Evolutionary conservation across 2,329 filamentous ascomycete species (phyloP).

Genomic region (Coniochaeta sp.): DNA sequence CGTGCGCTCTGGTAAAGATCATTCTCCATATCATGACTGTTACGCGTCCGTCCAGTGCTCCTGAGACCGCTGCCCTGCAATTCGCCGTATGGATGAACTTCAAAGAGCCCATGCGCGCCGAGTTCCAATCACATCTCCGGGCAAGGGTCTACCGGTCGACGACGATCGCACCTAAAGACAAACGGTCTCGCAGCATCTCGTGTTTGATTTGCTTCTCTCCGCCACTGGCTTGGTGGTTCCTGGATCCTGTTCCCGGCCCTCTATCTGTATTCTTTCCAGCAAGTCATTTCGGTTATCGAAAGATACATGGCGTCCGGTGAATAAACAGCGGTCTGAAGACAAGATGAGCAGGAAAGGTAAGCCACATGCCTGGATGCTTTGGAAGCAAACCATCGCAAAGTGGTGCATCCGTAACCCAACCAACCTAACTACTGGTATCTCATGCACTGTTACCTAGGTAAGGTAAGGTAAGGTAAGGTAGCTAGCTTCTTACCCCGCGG

Average conservation of each 20-base stretch:
- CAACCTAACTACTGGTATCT: neutral
- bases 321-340: neutral
- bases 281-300: neutral
- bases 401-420: neutral
- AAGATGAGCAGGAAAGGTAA: neutral
- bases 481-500: conserved; percentile 1
- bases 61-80: neutral
- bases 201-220: conserved; percentile 9
- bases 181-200: conserved; percentile 7
- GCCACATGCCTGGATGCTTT: neutral
- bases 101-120: conserved; percentile 8
- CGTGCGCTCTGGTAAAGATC: neutral
- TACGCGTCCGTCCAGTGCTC: neutral
- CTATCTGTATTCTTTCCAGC: neutral
- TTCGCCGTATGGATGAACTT: neutral
- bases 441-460: conserved; percentile 2
- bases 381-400: neutral
- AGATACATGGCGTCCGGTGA: neutral
- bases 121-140: conserved; percentile 10
- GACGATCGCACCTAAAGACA: conserved; percentile 3
- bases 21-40: neutral
- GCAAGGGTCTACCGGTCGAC: conserved; percentile 7
- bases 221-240: neutral
- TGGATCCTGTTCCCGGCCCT: neutral
- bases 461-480: no score